Percentiles rank a stretch among this genome's conserved stretches.
phyloP scores from a whole-genome alignment of 2,329 filamentous ascomycete genomes.

The Aspergillus luchuensis region DNA sequence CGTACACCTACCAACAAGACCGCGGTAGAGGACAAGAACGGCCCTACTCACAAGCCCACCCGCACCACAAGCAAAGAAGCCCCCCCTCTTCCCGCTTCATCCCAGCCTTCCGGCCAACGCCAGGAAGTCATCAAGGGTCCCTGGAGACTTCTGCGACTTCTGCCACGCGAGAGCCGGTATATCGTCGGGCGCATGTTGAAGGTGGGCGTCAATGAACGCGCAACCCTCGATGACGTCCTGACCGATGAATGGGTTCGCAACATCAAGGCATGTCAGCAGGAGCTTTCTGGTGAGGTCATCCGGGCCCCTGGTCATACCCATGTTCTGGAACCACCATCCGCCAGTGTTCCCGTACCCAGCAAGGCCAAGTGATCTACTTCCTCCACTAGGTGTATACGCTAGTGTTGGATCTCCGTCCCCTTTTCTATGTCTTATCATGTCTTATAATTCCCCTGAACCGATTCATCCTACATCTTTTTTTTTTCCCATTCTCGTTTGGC shows the following conservation, averaged over 20 bases:
- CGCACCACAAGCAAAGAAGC: conserved; percentile 45
- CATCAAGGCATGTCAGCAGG: conserved; percentile 77
- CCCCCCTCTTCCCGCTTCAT: conserved; percentile 35
- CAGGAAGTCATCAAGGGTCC: conserved; percentile 87
- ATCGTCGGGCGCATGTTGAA: conserved; percentile 93
- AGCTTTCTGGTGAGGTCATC: conserved; percentile 72
- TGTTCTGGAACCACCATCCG: conserved; percentile 69
- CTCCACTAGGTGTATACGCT: conserved; percentile 13
- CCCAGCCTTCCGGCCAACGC: conserved; percentile 34
- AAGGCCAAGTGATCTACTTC: conserved; percentile 35
- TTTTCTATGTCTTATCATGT: conserved; percentile 10
- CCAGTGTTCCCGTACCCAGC: conserved; percentile 37
- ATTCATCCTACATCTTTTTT: conserved; percentile 5
- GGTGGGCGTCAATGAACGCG: conserved; percentile 78
- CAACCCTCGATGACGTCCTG: conserved; percentile 81
- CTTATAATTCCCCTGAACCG: conserved; percentile 13
- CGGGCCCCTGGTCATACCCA: conserved; percentile 78
- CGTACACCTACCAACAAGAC: conserved; percentile 26
- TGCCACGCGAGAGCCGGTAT: conserved; percentile 85
- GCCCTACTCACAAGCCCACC: conserved; percentile 26
- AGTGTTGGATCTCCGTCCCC: conserved; percentile 9
- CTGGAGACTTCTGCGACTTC: conserved; percentile 81
- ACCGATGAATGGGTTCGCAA: conserved; percentile 88
- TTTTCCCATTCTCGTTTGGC: conserved; percentile 10
- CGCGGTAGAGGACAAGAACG: conserved; percentile 19